phyloP scores from a whole-genome alignment of 768 basidiomycete species.

The Lentinula guzmanii region DNA sequence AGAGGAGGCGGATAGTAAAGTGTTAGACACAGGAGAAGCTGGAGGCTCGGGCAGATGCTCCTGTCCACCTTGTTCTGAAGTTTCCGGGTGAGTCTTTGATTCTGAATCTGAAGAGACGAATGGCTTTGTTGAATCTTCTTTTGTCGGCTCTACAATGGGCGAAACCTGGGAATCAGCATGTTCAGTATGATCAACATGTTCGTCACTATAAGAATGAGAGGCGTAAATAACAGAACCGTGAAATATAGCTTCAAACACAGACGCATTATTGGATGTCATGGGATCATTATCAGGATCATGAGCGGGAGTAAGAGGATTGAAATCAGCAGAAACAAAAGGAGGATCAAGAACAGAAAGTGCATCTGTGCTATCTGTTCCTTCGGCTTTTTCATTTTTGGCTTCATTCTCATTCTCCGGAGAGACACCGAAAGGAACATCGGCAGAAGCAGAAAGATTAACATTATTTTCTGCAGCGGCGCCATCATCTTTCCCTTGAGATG shows the following conservation, averaged over 20 bases:
- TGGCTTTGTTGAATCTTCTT: slow-evolving; percentile 1
- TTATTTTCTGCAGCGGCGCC: slow-evolving; percentile 5
- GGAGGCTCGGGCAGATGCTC: slow-evolving; percentile 58
- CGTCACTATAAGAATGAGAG: slow-evolving; percentile 31
- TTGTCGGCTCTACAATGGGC: slow-evolving; percentile 6
- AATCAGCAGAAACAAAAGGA: slow-evolving; percentile 27
- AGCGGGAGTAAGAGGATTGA: slow-evolving; percentile 23
- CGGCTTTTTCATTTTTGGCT: slow-evolving; percentile 15
- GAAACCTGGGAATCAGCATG: slow-evolving; percentile 38
- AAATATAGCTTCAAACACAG: slow-evolving; percentile 45
- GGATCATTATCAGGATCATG: slow-evolving; percentile 18
- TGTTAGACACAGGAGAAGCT: slow-evolving; percentile 49
- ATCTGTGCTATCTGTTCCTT: slow-evolving; percentile 14
- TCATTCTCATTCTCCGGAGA: slow-evolving; percentile 18
- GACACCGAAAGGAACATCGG: background rate
- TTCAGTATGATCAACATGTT: slow-evolving; percentile 41
- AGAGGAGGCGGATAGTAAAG: slow-evolving; percentile 33
- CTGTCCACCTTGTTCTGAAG: slow-evolving; percentile 17
- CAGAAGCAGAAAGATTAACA: background rate
- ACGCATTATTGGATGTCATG: slow-evolving; percentile 33
- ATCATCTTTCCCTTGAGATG: slow-evolving; percentile 42
- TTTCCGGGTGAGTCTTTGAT: background rate
- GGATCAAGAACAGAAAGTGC: slow-evolving; percentile 15
- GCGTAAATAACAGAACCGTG: slow-evolving; percentile 36
- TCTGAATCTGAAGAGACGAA: background rate